A percentile compares a stretch with the other conserved stretches of the same genome.
These are phyloP conservation scores for Hyphopichia burtonii DNA, from an alignment of 1,139 yeast genomes.

Conservation along the genomic window DNA sequence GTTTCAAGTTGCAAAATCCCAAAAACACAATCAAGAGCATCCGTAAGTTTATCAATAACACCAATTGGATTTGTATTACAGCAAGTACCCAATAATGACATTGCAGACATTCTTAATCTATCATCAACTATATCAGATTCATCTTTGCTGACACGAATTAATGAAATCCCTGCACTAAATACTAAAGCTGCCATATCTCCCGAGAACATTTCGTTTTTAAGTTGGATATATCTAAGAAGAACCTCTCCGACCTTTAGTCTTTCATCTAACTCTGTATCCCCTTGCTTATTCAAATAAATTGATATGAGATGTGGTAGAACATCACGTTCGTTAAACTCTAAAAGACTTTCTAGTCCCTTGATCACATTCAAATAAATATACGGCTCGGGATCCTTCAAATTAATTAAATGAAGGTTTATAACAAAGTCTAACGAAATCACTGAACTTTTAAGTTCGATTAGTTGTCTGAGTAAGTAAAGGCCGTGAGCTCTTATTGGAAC, in stretches of 20 bases:
- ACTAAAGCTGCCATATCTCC: constrained; percentile 34
- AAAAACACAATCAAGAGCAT: constrained; percentile 70
- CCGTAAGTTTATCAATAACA: constrained; percentile 44
- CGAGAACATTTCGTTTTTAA: constrained; percentile 45
- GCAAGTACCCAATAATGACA: constrained; percentile 74
- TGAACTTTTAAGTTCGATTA: constrained; percentile 51
- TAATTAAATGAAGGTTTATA: constrained; percentile 59
- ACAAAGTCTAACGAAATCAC: constrained; percentile 56
- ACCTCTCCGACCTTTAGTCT: constrained; percentile 81
- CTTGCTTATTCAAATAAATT: constrained; percentile 37
- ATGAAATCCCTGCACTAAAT: constrained; percentile 31
- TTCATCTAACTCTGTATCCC: constrained; percentile 52
- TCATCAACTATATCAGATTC: constrained; percentile 42
- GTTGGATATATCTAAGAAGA: constrained; percentile 55
- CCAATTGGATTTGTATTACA: constrained; percentile 62
- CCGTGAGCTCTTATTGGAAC: constrained; percentile 91
- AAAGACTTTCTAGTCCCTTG: constrained; percentile 66
- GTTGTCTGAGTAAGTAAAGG: constrained; percentile 57
- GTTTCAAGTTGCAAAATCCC: constrained; percentile 68
- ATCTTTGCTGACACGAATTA: constrained; percentile 34
- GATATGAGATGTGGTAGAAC: constrained; percentile 41
- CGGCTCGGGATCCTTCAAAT: constrained; percentile 78
- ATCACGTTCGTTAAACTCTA: constrained; percentile 40
- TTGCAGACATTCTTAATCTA: constrained; percentile 76
- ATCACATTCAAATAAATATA: constrained; percentile 82